Conservation (phyloP, 2,329 filamentous ascomycete species). For the Metarhizium rileyi region DNA sequence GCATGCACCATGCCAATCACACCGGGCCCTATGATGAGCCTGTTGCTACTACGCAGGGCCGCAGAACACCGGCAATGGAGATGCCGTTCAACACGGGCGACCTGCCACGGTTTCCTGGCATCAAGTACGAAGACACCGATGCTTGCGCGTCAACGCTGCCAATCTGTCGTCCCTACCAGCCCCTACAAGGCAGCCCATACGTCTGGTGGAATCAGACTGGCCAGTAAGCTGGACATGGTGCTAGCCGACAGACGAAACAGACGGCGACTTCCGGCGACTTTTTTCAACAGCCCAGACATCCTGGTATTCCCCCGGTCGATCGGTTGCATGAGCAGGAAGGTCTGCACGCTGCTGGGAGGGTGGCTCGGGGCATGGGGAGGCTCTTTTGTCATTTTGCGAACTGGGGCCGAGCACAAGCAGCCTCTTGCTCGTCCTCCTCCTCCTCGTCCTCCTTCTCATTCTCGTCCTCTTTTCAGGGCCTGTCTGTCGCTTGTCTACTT, state of each 20-base stretch:
- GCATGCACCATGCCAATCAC: background rate
- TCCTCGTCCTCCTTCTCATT: no score
- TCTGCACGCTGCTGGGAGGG: background rate
- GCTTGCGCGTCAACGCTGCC: background rate
- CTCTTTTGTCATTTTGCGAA: background rate
- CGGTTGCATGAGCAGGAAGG: background rate
- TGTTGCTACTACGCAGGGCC: background rate
- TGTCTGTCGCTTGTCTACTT: no score
- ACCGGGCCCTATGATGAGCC: background rate
- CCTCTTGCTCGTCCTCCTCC: no score
- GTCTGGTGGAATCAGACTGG: slow-evolving; percentile 2
- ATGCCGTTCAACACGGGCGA: background rate
- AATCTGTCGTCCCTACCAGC: background rate
- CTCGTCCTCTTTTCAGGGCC: no score
- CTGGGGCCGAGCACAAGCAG: background rate
- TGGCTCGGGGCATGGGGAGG: background rate
- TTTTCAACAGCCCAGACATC: background rate
- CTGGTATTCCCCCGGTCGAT: background rate
- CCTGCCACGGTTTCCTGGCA: background rate
- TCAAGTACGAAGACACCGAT: background rate
- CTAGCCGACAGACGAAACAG: background rate
- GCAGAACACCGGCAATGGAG: background rate
- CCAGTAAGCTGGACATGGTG: slow-evolving; percentile 2
- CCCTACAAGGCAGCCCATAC: background rate
- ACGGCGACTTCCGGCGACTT: background rate